Evolutionary conservation across 2,329 filamentous ascomycete species (phyloP).

Genomic region (Knufia petricola): DNA sequence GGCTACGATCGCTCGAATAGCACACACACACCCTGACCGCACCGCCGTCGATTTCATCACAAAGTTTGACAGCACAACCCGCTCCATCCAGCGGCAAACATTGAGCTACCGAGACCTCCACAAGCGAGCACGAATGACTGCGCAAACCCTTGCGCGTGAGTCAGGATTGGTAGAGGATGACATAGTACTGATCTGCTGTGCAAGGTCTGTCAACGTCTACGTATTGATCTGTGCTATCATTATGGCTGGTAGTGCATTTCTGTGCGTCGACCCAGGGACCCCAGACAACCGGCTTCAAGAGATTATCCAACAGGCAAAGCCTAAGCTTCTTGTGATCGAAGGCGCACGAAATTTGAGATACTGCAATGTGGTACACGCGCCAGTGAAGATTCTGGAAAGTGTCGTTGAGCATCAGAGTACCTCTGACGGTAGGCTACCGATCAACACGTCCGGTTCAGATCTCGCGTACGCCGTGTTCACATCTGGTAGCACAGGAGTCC

Average conservation of each 20-base stretch:
- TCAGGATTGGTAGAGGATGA: slow-evolving; percentile 41
- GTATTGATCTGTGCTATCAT: slow-evolving; percentile 62
- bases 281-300: slow-evolving; percentile 50
- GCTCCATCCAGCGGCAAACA: slow-evolving; percentile 27
- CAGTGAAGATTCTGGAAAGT: neutral
- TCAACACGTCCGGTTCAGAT: slow-evolving; percentile 24
- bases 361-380: neutral
- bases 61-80: slow-evolving; percentile 32
- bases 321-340: slow-evolving; percentile 11
- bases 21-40: slow-evolving; percentile 39
- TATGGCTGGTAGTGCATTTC: slow-evolving; percentile 67
- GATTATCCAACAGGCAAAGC: slow-evolving; percentile 53
- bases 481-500: slow-evolving; percentile 69
- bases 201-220: slow-evolving; percentile 67
- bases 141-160: slow-evolving; percentile 42
- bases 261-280: slow-evolving; percentile 68
- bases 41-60: slow-evolving; percentile 57
- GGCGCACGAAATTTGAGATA: neutral
- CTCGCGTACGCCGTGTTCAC: slow-evolving; percentile 74
- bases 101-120: slow-evolving; percentile 61
- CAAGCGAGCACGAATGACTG: slow-evolving; percentile 53
- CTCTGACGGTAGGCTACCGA: neutral
- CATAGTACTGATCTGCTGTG: slow-evolving; percentile 64
- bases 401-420: neutral
- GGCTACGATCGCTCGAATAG: slow-evolving; percentile 46